phyloP scores from a whole-genome alignment of 257 asterid genomes.

The Henckelia pumila region DNA sequence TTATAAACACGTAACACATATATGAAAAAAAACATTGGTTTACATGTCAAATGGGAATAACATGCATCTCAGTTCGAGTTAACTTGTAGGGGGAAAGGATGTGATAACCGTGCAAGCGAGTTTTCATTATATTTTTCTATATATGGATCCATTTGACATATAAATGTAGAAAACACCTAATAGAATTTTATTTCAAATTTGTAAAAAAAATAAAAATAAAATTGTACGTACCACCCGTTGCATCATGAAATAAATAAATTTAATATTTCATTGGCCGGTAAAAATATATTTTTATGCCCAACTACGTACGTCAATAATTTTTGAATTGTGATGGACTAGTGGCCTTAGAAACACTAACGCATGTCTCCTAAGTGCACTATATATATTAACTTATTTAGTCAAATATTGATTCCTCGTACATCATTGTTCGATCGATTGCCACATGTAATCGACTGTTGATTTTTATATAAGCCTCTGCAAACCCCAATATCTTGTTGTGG shows the following conservation, averaged over 20 bases:
- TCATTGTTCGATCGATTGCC: constrained; percentile 3
- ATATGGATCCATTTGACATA: too few species aligned
- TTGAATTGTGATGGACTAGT: constrained; percentile 3
- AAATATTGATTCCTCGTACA: constrained; percentile 1
- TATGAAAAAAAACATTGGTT: too few species aligned
- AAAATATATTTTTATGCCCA: neutral
- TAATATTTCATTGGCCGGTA: neutral
- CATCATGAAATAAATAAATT: too few species aligned
- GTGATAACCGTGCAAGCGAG: too few species aligned
- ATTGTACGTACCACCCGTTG: neutral
- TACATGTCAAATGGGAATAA: too few species aligned
- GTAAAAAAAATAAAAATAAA: too few species aligned
- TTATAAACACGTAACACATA: too few species aligned
- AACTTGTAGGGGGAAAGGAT: too few species aligned
- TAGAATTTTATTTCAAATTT: too few species aligned
- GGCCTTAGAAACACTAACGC: neutral
- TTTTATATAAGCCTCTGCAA: neutral
- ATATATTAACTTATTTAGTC: constrained; percentile 16
- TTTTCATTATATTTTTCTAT: too few species aligned
- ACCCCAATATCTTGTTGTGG: neutral
- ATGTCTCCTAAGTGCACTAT: constrained; percentile 1
- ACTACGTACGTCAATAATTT: constrained; percentile 15
- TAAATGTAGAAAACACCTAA: too few species aligned
- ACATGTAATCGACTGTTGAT: neutral
- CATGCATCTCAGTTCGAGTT: too few species aligned